Evolutionary conservation across 768 basidiomycete species (phyloP), one percentile per base, ranked within the genome.

Genomic region (Favolaschia claudopus): DNA sequence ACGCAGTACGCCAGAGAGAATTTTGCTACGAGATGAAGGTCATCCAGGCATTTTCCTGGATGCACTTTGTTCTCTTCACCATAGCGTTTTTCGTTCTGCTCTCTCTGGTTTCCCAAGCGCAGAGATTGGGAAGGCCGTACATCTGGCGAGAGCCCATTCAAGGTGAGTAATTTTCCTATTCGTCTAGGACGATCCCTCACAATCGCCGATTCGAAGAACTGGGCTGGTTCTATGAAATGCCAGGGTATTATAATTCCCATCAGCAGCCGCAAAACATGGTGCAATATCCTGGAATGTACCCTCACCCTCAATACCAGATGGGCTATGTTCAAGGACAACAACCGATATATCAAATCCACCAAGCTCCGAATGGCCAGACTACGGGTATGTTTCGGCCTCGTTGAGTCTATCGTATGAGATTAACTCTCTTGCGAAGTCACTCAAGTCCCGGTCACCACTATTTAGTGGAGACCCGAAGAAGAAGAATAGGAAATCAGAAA

Each of bases 1-100:
- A 48, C 39, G n/a, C 49, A 92, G 92, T 84, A 54, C 82, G 82
- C 47, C 72, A 74, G 8, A 76, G 77, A 63, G 70, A 75, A 25
- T 92, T 82, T 63, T 93, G 92, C 70, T 89, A 90, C 70, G 84
- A 91, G 68, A 89, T 92, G 88, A 91, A 89, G 72, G 86, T 87
- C 42, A 79, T 91, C 31, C 84, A 92, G 63, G 90, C 89, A 2
- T 84, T 93, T 69, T 92, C 91, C 0, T 93, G 92, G 92, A 79
- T 84, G 68, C 73, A 85, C 48, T 93, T 92, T 67, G 77, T 78
- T 55, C 64, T 81, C 43, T 79, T 82, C 54, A 52, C 69, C 1
- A 65, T 82, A 56, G 87, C 85, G 56, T 76, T 91, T 66, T 56
- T 80, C 55, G 78, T 90, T 59, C 74, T 91, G 29, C 62, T 89